Evolutionary conservation across 768 basidiomycete genomes (phyloP).

Genomic region (Lanmaoa pseudosensibilis): DNA sequence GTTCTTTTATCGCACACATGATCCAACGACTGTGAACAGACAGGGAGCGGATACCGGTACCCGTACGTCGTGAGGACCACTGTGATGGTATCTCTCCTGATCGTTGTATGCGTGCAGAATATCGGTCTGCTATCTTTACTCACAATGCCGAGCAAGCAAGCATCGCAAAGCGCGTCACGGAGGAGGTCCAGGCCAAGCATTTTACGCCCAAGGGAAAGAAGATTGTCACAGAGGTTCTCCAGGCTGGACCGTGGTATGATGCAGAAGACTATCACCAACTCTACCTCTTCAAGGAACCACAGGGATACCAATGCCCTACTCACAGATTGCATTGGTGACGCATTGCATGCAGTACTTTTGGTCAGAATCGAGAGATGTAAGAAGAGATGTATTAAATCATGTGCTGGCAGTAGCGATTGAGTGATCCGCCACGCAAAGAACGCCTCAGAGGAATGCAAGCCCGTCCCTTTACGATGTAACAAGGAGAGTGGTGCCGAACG

Average conservation of each 20-base stretch:
- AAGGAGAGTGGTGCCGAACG: constrained; percentile 63
- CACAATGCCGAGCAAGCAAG: constrained; percentile 68
- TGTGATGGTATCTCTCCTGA: background rate
- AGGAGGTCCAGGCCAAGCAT: constrained; percentile 81
- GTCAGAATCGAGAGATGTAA: too few relatives aligned
- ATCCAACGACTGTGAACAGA: constrained; percentile 79
- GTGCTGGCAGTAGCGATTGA: background rate
- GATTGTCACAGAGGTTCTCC: constrained; percentile 76
- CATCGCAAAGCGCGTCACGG: constrained; percentile 74
- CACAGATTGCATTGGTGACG: constrained; percentile 79
- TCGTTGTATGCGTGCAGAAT: constrained; percentile 51
- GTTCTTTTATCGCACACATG: constrained; percentile 94
- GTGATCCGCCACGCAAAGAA: constrained; percentile 23
- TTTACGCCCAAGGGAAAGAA: constrained; percentile 69
- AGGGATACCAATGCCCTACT: constrained; percentile 90
- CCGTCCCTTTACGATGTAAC: constrained; percentile 61
- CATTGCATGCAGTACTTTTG: background rate
- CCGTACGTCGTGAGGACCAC: constrained; percentile 50
- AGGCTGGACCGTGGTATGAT: constrained; percentile 76
- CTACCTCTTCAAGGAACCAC: constrained; percentile 76
- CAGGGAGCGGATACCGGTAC: constrained; percentile 79
- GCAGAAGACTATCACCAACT: constrained; percentile 85
- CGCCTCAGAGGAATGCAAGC: constrained; percentile 55
- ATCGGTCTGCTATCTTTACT: constrained; percentile 91
- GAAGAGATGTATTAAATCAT: background rate